Evolutionary conservation across 2,329 filamentous ascomycete genomes (phyloP).

Genomic region (Fusarium azukiicola): DNA sequence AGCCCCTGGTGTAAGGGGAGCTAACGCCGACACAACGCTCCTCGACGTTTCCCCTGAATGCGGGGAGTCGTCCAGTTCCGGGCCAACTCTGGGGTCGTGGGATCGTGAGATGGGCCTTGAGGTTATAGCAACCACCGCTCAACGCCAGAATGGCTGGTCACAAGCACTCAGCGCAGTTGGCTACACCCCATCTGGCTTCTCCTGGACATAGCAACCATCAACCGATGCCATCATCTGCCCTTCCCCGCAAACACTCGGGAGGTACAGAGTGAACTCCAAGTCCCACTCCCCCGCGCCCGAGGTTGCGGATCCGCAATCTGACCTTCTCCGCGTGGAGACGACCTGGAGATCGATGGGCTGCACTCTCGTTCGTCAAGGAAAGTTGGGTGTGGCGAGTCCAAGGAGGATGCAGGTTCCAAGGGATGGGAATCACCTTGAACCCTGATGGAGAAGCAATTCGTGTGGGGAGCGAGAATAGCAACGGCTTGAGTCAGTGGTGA

Average conservation of each 20-base stretch:
- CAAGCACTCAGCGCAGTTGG: not conserved
- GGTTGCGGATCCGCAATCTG: constrained; percentile 44
- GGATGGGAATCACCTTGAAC: constrained; percentile 5
- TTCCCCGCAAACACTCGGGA: constrained; percentile 13
- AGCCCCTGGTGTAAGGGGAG: constrained; percentile 41
- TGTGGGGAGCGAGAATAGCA: constrained; percentile 3
- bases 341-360: constrained; percentile 22
- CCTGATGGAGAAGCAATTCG: constrained; percentile 9
- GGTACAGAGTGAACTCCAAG: constrained; percentile 24
- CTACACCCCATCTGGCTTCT: not conserved
- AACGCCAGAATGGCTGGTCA: not conserved
- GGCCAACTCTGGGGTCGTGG: constrained; percentile 35
- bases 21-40: constrained; percentile 3
- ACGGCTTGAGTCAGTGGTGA: not conserved
- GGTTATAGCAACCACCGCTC: not conserved
- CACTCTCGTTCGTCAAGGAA: constrained; percentile 11
- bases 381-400: constrained; percentile 50
- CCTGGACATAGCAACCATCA: not conserved
- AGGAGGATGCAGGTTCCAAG: not conserved
- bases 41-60: constrained; percentile 39
- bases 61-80: constrained; percentile 39
- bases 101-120: not conserved
- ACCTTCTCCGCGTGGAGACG: constrained; percentile 31
- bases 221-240: not conserved
- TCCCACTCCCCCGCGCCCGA: constrained; percentile 41